phyloP scores from a whole-genome alignment of 345 rosid genomes.

The Linum usitatissimum region DNA sequence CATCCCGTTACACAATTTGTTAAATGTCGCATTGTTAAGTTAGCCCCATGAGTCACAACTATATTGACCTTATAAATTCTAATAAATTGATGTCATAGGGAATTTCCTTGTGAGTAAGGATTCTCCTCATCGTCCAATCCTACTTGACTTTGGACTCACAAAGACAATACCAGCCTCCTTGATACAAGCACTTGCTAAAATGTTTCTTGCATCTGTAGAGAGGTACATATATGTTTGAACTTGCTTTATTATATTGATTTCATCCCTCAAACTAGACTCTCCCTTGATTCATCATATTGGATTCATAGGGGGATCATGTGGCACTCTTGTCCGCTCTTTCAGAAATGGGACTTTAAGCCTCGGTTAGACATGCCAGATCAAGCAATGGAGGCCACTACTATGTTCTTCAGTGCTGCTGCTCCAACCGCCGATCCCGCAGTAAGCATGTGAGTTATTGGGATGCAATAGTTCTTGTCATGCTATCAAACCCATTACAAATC shows the following conservation, averaged over 20 bases:
- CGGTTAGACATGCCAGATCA: constrained; percentile 71
- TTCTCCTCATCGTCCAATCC: constrained; percentile 74
- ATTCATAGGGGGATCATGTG: constrained; percentile 82
- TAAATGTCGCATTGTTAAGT: neutral
- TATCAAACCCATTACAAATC: too few species aligned
- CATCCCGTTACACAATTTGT: constrained; percentile 56
- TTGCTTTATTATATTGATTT: neutral
- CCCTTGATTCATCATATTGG: constrained; percentile 6
- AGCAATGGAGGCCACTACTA: constrained; percentile 71
- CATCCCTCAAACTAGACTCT: neutral
- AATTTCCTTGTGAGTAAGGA: constrained; percentile 93
- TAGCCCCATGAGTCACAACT: neutral
- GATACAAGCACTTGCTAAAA: constrained; percentile 90
- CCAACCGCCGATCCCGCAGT: constrained; percentile 77
- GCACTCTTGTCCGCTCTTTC: constrained; percentile 89
- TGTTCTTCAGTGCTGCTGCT: constrained; percentile 72
- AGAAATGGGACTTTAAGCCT: constrained; percentile 94
- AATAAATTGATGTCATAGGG: constrained; percentile 33
- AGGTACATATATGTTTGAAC: constrained; percentile 39
- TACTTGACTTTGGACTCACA: constrained; percentile 92
- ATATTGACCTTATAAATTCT: neutral
- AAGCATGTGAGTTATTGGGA: constrained; percentile 16
- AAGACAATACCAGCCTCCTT: constrained; percentile 61
- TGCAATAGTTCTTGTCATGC: too few species aligned
- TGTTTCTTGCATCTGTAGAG: constrained; percentile 95